Evolutionary conservation across 192 early-diverging fungal genomes (phyloP).

Genomic region (Jimgerdemannia flammicorona): DNA sequence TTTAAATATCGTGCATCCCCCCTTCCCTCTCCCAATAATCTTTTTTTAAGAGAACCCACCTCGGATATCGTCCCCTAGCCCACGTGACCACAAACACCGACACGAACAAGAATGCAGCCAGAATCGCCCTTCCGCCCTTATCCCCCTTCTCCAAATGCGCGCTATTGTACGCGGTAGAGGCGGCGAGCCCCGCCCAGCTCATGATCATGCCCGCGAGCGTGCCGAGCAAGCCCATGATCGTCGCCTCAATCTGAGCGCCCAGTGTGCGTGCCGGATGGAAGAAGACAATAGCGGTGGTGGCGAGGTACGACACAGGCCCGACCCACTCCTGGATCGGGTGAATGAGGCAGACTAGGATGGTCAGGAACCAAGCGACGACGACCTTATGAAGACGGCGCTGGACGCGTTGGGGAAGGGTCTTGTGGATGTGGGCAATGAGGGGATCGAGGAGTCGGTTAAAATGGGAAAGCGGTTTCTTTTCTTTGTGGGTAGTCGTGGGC

Average conservation of each 20-base stretch:
- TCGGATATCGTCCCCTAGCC: constrained; percentile 36
- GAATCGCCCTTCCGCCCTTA: constrained; percentile 25
- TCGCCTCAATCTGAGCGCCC: constrained; percentile 46
- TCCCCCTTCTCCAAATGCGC: constrained; percentile 14
- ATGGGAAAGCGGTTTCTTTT: neutral
- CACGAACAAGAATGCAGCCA: constrained; percentile 37
- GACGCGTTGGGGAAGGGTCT: constrained; percentile 31
- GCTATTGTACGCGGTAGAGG: constrained; percentile 28
- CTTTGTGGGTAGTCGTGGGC: no score
- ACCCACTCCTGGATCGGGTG: constrained; percentile 10
- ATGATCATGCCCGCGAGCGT: constrained; percentile 28
- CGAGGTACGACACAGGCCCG: constrained; percentile 25
- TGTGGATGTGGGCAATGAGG: constrained; percentile 15
- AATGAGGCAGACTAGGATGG: constrained; percentile 32
- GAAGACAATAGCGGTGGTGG: constrained; percentile 35
- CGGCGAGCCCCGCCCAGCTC: constrained; percentile 31
- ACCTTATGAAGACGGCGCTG: constrained; percentile 42
- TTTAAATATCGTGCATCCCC: no score
- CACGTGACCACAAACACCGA: constrained; percentile 36
- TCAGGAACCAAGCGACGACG: constrained; percentile 28
- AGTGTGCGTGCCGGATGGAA: constrained; percentile 43
- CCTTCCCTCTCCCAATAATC: neutral
- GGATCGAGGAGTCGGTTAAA: neutral
- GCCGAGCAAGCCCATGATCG: constrained; percentile 38
- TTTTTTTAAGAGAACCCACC: constrained; percentile 1